Percentiles rank a stretch among this genome's conserved stretches.
Evolutionary conservation across 73 alveolate species (phyloP).

Genomic region (Blepharisma japonicum): DNA sequence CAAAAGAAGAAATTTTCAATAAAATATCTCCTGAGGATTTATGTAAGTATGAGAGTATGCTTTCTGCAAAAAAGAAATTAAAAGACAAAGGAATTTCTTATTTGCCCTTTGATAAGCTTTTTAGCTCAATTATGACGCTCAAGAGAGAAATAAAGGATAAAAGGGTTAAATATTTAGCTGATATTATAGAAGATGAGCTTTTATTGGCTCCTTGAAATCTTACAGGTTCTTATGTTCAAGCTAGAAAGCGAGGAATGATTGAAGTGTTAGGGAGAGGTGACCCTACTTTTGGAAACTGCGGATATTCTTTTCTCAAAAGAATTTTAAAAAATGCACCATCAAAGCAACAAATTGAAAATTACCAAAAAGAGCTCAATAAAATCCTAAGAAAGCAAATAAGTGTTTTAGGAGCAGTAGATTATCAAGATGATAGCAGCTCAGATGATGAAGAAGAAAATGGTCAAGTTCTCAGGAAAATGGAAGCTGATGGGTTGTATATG

Average conservation of each 20-base stretch:
- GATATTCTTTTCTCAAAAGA: constrained; percentile 80
- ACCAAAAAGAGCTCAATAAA: constrained; percentile 8
- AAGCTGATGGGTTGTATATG: constrained; percentile 31
- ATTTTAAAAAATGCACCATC: constrained; percentile 48
- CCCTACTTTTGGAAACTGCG: constrained; percentile 96
- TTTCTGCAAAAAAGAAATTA: constrained; percentile 82
- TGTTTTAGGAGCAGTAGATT: constrained; percentile 27
- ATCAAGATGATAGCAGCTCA: constrained; percentile 36
- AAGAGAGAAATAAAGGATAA: constrained; percentile 62
- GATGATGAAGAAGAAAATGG: constrained; percentile 42
- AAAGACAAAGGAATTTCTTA: constrained; percentile 83
- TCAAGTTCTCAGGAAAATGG: constrained; percentile 40
- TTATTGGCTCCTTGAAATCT: constrained; percentile 94
- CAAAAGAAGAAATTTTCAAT: constrained; percentile 56
- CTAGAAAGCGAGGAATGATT: constrained; percentile 80
- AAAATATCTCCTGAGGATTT: constrained; percentile 88
- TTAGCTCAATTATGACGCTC: constrained; percentile 79
- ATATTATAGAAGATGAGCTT: constrained; percentile 90
- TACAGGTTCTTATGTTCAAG: constrained; percentile 68
- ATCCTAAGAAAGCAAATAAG: constrained; percentile 27
- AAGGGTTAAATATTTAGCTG: constrained; percentile 64
- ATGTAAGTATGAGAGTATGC: constrained; percentile 90
- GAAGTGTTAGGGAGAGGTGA: constrained; percentile 93
- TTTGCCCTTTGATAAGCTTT: constrained; percentile 84
- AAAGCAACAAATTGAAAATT: constrained; percentile 34